Conservation (phyloP, 106 monocot species). For the Posidonia australis region DNA sequence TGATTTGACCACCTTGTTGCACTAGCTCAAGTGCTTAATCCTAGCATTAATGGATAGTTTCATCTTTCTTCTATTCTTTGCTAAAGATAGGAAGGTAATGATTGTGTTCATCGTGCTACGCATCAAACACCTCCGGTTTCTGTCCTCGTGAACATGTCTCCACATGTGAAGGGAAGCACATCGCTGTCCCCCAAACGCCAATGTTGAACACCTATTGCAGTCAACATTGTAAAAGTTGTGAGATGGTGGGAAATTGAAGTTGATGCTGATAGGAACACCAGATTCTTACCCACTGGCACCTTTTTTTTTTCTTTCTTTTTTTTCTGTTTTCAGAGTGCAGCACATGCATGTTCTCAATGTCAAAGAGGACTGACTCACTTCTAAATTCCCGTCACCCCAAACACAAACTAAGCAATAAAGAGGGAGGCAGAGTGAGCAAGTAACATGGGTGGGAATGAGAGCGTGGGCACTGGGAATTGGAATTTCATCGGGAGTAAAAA, state of each 20-base stretch:
- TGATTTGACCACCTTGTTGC: too few relatives aligned
- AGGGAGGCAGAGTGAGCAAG: too few relatives aligned
- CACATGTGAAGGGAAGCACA: background rate
- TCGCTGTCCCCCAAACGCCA: background rate
- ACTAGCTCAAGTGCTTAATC: too few relatives aligned
- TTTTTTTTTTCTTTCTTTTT: background rate
- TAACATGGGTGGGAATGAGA: background rate
- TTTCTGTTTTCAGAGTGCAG: slow-evolving; percentile 1
- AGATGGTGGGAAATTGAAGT: slow-evolving; percentile 1
- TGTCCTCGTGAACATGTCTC: too few relatives aligned
- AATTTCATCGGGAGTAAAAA: background rate
- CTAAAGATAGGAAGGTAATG: too few relatives aligned
- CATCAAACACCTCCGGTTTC: too few relatives aligned
- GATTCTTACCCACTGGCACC: background rate
- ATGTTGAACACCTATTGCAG: background rate
- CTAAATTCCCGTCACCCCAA: background rate
- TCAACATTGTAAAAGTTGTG: background rate
- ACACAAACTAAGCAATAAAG: slow-evolving; percentile 1
- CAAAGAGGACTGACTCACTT: background rate
- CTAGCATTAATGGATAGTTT: too few relatives aligned
- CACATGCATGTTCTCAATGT: background rate
- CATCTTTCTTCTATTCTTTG: too few relatives aligned
- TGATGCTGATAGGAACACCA: background rate
- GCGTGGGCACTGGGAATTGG: background rate
- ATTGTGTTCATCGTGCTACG: too few relatives aligned